phyloP scores from a whole-genome alignment of 495 filamentous ascomycete genomes.

The Penicillium fimorum region DNA sequence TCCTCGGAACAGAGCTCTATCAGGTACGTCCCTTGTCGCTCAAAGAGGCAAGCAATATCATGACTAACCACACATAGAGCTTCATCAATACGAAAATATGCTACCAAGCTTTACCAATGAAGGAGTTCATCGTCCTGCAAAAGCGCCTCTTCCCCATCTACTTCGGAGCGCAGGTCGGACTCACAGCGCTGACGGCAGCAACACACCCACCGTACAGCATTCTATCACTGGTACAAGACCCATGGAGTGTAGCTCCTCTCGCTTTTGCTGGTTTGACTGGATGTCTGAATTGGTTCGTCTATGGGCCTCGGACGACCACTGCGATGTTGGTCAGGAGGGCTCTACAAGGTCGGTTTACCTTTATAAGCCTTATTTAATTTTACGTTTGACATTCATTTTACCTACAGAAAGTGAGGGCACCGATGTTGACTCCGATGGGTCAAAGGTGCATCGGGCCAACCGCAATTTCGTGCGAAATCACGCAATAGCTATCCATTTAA shows the following conservation, averaged over 20 bases:
- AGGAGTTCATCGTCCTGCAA: conserved; percentile 50
- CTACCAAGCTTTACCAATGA: conserved; percentile 44
- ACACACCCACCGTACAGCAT: conserved; percentile 48
- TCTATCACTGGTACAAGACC: conserved; percentile 31
- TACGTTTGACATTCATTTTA: neutral
- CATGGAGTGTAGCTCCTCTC: conserved; percentile 39
- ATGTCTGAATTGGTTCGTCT: conserved; percentile 46
- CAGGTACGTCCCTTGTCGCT: conserved; percentile 28
- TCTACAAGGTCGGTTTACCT: conserved; percentile 36
- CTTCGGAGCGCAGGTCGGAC: conserved; percentile 45
- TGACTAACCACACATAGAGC: conserved; percentile 26
- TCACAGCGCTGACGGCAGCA: conserved; percentile 43
- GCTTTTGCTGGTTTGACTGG: conserved; percentile 38
- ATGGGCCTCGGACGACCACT: conserved; percentile 46
- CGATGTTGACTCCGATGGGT: conserved; percentile 11
- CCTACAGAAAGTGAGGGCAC: conserved; percentile 20
- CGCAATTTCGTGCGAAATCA: conserved; percentile 49
- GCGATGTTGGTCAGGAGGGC: conserved; percentile 44
- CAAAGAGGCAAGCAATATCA: neutral
- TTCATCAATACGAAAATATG: conserved; percentile 54
- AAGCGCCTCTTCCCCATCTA: conserved; percentile 56
- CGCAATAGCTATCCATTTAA: conserved; percentile 57
- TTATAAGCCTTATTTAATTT: neutral
- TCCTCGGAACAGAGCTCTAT: conserved; percentile 53
- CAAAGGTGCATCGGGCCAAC: conserved; percentile 40